These are phyloP conservation scores for Rubus idaeus DNA, from an alignment of 306 rosid genomes.

Conservation along the genomic window DNA sequence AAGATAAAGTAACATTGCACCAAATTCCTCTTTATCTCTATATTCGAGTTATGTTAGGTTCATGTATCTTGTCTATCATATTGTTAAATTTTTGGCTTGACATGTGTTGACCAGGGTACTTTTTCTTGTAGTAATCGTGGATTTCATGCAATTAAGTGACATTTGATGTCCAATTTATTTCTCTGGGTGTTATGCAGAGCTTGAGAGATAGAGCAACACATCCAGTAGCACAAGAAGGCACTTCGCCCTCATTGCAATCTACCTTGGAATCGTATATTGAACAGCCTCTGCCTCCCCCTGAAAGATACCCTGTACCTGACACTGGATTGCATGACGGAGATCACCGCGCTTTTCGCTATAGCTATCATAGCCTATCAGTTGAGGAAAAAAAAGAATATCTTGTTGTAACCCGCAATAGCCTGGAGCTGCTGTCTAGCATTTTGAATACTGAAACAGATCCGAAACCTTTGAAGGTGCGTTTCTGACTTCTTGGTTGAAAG, in stretches of 20 bases:
- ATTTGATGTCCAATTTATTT: not conserved
- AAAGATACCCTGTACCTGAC: constrained; percentile 54
- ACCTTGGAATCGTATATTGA: constrained; percentile 45
- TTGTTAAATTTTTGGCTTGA: not conserved
- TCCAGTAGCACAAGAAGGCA: constrained; percentile 37
- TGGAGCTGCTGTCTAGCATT: constrained; percentile 69
- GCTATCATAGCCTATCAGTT: constrained; percentile 36
- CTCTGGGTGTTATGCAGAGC: constrained; percentile 45
- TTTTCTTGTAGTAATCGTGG: not conserved
- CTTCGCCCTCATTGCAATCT: constrained; percentile 41
- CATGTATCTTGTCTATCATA: not conserved
- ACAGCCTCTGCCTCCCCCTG: constrained; percentile 52
- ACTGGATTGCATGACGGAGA: constrained; percentile 35
- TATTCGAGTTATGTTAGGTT: not conserved
- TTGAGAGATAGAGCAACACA: constrained; percentile 55
- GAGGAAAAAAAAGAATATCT: constrained; percentile 72
- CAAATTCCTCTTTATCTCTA: not conserved
- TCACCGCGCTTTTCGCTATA: constrained; percentile 36
- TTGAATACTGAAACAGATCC: constrained; percentile 64
- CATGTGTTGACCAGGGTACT: not conserved
- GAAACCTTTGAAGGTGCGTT: constrained; percentile 63
- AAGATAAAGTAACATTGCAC: not conserved
- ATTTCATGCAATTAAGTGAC: not conserved
- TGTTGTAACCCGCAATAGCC: constrained; percentile 71
- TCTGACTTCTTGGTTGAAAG: constrained; percentile 7